These are phyloP conservation scores for Amanita phalloides DNA, from an alignment of 768 basidiomycete species.

Conservation along the genomic window DNA sequence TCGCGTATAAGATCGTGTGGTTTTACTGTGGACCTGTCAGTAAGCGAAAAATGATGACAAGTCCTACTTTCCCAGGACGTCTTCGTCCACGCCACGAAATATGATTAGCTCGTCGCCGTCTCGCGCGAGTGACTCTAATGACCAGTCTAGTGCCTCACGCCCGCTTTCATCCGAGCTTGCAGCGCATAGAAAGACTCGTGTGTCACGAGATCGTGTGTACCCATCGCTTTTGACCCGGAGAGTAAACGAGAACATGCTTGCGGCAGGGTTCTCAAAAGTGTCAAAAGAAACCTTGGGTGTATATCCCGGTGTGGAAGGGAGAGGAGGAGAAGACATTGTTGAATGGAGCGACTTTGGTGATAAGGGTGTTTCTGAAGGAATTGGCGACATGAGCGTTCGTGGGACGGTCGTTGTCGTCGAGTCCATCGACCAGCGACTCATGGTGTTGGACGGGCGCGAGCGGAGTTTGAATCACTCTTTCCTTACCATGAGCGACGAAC, in stretches of 20 bases:
- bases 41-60: not conserved
- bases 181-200: conserved; percentile 86
- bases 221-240: conserved; percentile 77
- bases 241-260: conserved; percentile 83
- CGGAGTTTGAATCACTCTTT: conserved; percentile 10
- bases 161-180: conserved; percentile 86
- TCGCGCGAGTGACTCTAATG: conserved; percentile 73
- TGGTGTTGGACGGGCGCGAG: conserved; percentile 1
- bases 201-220: conserved; percentile 63
- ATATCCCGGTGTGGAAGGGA: conserved; percentile 22
- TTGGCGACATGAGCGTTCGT: no score
- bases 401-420: not conserved
- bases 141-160: conserved; percentile 83
- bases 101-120: conserved; percentile 92
- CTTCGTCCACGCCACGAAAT: conserved; percentile 82
- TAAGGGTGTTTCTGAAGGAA: conserved; percentile 1
- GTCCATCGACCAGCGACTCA: not conserved
- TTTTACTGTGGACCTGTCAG: conserved; percentile 21
- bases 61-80: conserved; percentile 54
- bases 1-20: conserved; percentile 72
- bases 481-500: conserved; percentile 3
- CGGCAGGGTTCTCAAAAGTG: conserved; percentile 74
- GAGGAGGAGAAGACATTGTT: conserved; percentile 8
- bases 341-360: conserved; percentile 10
- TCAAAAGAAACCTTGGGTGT: conserved; percentile 78